These are phyloP conservation scores for Orbilia brochopaga DNA, from an alignment of 2,329 filamentous ascomycete species.

Conservation along the genomic window DNA sequence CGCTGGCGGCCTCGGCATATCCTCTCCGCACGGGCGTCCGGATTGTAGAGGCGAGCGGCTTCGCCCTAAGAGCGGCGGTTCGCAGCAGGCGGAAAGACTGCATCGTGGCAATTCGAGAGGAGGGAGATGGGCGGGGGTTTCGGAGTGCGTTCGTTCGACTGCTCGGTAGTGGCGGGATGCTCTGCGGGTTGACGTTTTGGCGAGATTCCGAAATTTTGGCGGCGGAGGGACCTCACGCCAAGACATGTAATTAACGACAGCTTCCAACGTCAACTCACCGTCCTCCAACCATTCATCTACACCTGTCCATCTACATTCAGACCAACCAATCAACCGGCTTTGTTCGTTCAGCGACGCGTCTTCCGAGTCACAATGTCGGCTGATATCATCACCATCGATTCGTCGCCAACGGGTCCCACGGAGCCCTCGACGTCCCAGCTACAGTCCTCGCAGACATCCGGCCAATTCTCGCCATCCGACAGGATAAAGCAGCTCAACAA, in stretches of 20 bases:
- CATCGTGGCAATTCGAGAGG: constrained; percentile 31
- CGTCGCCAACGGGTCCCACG: constrained; percentile 23
- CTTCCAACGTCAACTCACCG: constrained; percentile 8
- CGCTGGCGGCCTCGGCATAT: constrained; percentile 84
- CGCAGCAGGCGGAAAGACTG: constrained; percentile 40
- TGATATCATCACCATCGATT: constrained; percentile 18
- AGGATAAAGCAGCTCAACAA: constrained; percentile 49
- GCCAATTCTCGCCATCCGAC: constrained; percentile 40
- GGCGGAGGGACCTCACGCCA: constrained; percentile 37
- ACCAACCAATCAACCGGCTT: constrained; percentile 1
- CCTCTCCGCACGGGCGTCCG: constrained; percentile 81
- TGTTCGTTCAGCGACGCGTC: background rate
- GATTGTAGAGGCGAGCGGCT: constrained; percentile 73
- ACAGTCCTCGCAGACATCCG: constrained; percentile 19
- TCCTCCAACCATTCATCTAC: constrained; percentile 6
- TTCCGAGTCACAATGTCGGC: background rate
- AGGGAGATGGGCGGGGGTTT: constrained; percentile 16
- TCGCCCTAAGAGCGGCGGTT: constrained; percentile 74
- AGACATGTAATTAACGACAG: constrained; percentile 14
- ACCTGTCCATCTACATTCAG: background rate
- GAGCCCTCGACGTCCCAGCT: constrained; percentile 22
- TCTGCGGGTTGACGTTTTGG: constrained; percentile 40
- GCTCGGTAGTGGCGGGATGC: constrained; percentile 40
- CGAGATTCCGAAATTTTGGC: constrained; percentile 49
- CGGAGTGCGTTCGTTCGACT: constrained; percentile 3